phyloP scores from a whole-genome alignment of 2,329 filamentous ascomycete species.

The Colletotrichum sublineola region DNA sequence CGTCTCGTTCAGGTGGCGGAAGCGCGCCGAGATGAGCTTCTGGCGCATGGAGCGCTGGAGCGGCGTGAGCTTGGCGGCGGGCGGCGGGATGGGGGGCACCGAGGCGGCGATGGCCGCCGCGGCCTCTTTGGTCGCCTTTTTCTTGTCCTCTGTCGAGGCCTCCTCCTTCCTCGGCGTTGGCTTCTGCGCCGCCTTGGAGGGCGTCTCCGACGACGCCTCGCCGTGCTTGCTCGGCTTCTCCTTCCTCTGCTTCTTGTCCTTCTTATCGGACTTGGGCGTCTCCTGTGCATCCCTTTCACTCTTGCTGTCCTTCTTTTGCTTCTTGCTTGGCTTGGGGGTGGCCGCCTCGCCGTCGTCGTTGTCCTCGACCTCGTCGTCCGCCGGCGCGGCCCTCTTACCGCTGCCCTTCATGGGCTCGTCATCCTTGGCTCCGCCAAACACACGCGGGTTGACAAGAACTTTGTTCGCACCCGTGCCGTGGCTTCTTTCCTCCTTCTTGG shows the following conservation, averaged over 20 bases:
- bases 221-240: constrained; percentile 45
- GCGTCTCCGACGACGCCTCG: constrained; percentile 26
- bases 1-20: constrained; percentile 96
- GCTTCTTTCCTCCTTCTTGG: constrained; percentile 59
- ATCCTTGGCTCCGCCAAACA: constrained; percentile 77
- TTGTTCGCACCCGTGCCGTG: constrained; percentile 73
- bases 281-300: constrained; percentile 44
- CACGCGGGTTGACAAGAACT: constrained; percentile 81
- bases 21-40: constrained; percentile 94
- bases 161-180: constrained; percentile 8
- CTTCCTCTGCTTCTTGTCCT: constrained; percentile 52
- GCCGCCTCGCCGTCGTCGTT: constrained; percentile 28
- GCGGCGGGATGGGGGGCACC: constrained; percentile 55
- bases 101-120: constrained; percentile 46
- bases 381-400: constrained; percentile 38
- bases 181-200: constrained; percentile 42
- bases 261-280: constrained; percentile 48
- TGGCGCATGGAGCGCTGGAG: constrained; percentile 94
- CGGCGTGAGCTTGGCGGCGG: constrained; percentile 80
- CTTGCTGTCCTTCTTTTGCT: constrained; percentile 46
- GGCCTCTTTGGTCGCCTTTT: constrained; percentile 40
- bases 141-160: constrained; percentile 38
- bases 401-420: constrained; percentile 20
- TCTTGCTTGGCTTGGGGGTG: constrained; percentile 35
- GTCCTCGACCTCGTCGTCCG: constrained; percentile 45